phyloP scores from a whole-genome alignment of 495 filamentous ascomycete genomes.

The Aspergillus biplanus region DNA sequence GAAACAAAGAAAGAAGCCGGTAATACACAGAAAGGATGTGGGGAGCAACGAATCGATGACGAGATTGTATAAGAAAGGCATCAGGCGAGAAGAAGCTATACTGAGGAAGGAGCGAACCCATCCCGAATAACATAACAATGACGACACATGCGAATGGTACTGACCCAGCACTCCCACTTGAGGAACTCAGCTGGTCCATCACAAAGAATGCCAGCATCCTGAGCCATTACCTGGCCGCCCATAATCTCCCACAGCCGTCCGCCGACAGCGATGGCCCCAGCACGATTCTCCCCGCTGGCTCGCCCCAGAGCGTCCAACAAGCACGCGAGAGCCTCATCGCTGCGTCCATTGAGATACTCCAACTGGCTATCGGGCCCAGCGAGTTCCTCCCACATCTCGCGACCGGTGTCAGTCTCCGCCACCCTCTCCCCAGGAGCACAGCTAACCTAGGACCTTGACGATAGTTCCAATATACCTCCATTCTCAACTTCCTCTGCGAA shows the following conservation, averaged over 20 bases:
- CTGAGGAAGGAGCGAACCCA: too few relatives aligned
- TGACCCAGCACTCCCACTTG: too few relatives aligned
- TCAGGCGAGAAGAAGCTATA: too few relatives aligned
- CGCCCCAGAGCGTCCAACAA: background rate
- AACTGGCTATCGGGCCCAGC: background rate
- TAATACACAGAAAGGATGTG: too few relatives aligned
- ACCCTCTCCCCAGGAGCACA: background rate
- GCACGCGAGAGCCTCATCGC: background rate
- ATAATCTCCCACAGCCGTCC: background rate
- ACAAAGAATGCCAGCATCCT: too few relatives aligned
- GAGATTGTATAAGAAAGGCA: too few relatives aligned
- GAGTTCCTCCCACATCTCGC: background rate
- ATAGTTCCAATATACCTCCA: background rate
- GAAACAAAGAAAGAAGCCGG: too few relatives aligned
- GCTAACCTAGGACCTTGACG: background rate
- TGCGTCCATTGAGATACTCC: background rate
- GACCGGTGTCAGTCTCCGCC: background rate
- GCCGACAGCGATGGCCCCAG: background rate
- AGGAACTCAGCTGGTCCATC: too few relatives aligned
- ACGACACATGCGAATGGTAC: too few relatives aligned
- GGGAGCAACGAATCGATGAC: too few relatives aligned
- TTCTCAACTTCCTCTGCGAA: background rate
- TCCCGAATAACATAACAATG: too few relatives aligned
- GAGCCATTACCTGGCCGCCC: too few relatives aligned
- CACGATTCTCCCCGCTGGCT: background rate